phyloP scores from a whole-genome alignment of 202 grass and related monocot genomes.

The Zoysia matrella region DNA sequence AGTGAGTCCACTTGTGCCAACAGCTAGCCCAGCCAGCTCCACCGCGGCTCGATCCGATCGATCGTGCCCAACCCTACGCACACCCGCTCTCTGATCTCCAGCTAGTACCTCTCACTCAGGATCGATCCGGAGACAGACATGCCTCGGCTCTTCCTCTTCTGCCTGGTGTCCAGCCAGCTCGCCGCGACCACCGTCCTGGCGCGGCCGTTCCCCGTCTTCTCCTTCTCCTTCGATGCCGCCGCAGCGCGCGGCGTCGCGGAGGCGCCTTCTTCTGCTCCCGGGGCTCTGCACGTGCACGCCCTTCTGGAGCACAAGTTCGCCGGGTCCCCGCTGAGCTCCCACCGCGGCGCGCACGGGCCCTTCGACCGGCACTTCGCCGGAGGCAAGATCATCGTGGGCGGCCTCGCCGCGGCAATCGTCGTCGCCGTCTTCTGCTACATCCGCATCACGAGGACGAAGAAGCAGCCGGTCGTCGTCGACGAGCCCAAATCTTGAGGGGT shows the following conservation, averaged over 20 bases:
- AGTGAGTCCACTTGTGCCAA: background rate
- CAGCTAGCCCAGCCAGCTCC: background rate
- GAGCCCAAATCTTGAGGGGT: slow-evolving; percentile 62
- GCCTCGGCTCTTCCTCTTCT: slow-evolving; percentile 54
- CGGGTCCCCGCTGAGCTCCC: slow-evolving; percentile 46
- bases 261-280: slow-evolving; percentile 2
- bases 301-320: slow-evolving; percentile 53
- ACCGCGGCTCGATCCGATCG: background rate
- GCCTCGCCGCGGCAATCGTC: slow-evolving; percentile 61
- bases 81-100: background rate
- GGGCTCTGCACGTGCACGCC: slow-evolving; percentile 22
- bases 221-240: background rate
- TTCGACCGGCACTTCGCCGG: slow-evolving; percentile 78
- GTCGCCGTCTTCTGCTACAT: slow-evolving; percentile 79
- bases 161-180: slow-evolving; percentile 54
- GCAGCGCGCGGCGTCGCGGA: background rate
- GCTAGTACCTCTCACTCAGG: background rate
- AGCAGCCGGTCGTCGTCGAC: background rate
- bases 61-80: background rate
- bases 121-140: slow-evolving; percentile 23
- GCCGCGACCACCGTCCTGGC: slow-evolving; percentile 52
- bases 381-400: slow-evolving; percentile 76
- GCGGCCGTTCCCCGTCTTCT: slow-evolving; percentile 46
- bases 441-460: slow-evolving; percentile 79
- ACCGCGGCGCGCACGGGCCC: slow-evolving; percentile 47